phyloP scores from a whole-genome alignment of 352 stramenopile genomes.

The Phytophthora megakarya region DNA sequence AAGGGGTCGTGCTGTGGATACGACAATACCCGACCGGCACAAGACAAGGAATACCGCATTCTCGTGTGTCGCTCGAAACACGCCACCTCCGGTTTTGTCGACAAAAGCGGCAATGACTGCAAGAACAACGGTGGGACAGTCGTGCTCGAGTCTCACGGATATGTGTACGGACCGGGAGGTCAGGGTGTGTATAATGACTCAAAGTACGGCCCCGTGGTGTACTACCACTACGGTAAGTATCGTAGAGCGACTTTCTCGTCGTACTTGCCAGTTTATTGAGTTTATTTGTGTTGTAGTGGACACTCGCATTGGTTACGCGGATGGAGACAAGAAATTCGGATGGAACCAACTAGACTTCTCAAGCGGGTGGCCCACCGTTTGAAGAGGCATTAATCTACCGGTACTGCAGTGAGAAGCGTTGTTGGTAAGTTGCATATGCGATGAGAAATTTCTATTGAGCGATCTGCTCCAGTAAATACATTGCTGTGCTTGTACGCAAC shows the following conservation, averaged over 20 bases:
- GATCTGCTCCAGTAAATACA: too few species aligned
- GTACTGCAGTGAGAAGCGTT: too few species aligned
- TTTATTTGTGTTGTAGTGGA: conserved; percentile 35
- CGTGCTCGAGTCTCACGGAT: conserved; percentile 46
- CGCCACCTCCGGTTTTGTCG: conserved; percentile 41
- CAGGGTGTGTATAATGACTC: conserved; percentile 45
- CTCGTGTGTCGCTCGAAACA: conserved; percentile 45
- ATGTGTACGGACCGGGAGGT: conserved; percentile 45
- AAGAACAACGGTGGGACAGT: conserved; percentile 47
- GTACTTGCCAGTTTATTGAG: neutral
- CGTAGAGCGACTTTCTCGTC: too few species aligned
- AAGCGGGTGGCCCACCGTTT: neutral
- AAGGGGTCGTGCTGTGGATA: conserved; percentile 46
- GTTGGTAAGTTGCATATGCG: too few species aligned
- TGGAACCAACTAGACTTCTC: conserved; percentile 57
- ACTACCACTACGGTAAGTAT: conserved; percentile 54
- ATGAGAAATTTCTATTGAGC: too few species aligned
- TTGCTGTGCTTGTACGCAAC: too few species aligned
- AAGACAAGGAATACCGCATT: conserved; percentile 56
- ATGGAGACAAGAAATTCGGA: conserved; percentile 54
- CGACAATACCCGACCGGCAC: conserved; percentile 32
- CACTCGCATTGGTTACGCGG: conserved; percentile 45
- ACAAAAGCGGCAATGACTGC: conserved; percentile 40
- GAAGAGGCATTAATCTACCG: too few species aligned
- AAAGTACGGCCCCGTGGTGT: too few species aligned